Percentiles rank a stretch among this genome's conserved stretches.
Evolutionary conservation across 2,329 filamentous ascomycete species (phyloP).

Genomic region (Biscogniauxia marginata): DNA sequence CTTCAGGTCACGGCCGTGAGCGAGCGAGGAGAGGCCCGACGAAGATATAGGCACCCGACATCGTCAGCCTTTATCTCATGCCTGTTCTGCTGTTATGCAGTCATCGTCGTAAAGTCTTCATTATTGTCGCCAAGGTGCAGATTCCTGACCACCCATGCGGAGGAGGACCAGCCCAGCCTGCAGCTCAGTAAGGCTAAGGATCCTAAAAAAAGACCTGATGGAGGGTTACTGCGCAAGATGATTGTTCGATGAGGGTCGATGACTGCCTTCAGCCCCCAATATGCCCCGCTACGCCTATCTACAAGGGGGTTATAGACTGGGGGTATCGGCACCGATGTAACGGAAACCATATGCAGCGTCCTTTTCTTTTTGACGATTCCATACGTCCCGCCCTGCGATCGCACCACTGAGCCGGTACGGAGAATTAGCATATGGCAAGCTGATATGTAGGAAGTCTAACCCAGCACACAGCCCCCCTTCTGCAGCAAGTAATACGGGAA

Average conservation of each 20-base stretch:
- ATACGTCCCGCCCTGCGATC: background rate
- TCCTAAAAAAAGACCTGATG: background rate
- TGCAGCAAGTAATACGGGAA: background rate
- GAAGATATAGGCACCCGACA: background rate
- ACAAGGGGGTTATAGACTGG: background rate
- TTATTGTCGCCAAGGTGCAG: background rate
- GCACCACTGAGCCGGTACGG: background rate
- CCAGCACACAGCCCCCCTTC: background rate
- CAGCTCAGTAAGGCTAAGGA: background rate
- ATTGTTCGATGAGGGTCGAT: background rate
- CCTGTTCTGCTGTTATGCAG: background rate
- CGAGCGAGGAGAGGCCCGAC: background rate
- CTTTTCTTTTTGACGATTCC: background rate
- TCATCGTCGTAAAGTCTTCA: background rate
- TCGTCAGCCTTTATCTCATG: background rate
- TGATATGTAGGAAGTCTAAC: background rate
- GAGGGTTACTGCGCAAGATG: background rate
- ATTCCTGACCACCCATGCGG: background rate
- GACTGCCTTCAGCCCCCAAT: background rate
- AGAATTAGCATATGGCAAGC: background rate
- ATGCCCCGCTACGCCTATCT: background rate
- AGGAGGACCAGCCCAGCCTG: background rate
- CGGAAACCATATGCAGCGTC: background rate
- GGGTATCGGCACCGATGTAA: background rate
- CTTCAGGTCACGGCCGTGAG: background rate